A percentile compares a stretch with the other conserved stretches of the same genome.
These are phyloP conservation scores for Pezicula neosporulosa DNA, from an alignment of 2,329 filamentous ascomycete genomes.

Conservation along the genomic window DNA sequence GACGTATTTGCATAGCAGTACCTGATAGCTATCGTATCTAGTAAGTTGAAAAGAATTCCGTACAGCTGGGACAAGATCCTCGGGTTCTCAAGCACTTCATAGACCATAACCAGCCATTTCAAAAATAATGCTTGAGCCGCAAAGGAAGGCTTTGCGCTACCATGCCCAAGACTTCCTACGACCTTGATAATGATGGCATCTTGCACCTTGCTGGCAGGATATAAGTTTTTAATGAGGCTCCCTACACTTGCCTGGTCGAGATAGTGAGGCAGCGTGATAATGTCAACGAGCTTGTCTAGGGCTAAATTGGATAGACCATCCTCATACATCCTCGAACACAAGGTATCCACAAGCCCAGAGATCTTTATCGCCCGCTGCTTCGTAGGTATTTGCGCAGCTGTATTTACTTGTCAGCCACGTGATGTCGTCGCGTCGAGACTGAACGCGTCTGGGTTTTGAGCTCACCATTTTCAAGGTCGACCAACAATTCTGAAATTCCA, in stretches of 20 bases:
- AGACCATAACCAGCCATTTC: slow-evolving; percentile 75
- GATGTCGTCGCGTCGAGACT: not conserved
- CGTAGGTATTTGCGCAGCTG: slow-evolving; percentile 57
- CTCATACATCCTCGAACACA: slow-evolving; percentile 62
- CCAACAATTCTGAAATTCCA: slow-evolving; percentile 4
- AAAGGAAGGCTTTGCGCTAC: slow-evolving; percentile 69
- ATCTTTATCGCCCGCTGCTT: slow-evolving; percentile 64
- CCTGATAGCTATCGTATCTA: slow-evolving; percentile 77
- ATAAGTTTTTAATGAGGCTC: slow-evolving; percentile 69
- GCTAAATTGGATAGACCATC: slow-evolving; percentile 60
- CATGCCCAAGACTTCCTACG: slow-evolving; percentile 73
- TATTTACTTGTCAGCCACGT: not conserved
- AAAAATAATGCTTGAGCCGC: slow-evolving; percentile 68
- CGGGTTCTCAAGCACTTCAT: slow-evolving; percentile 65
- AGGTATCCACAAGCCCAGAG: slow-evolving; percentile 59
- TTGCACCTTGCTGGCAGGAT: slow-evolving; percentile 65
- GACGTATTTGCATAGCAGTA: slow-evolving; percentile 28
- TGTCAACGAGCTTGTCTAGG: slow-evolving; percentile 60
- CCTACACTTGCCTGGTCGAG: slow-evolving; percentile 75
- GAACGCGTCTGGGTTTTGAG: slow-evolving; percentile 15
- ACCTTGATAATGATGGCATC: slow-evolving; percentile 60
- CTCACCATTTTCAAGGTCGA: slow-evolving; percentile 22
- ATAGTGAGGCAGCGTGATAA: slow-evolving; percentile 62
- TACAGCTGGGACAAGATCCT: slow-evolving; percentile 67
- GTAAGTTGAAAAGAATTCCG: slow-evolving; percentile 72